phyloP scores from a whole-genome alignment of 2,329 filamentous ascomycete genomes.

The Hypocrella siamensis region DNA sequence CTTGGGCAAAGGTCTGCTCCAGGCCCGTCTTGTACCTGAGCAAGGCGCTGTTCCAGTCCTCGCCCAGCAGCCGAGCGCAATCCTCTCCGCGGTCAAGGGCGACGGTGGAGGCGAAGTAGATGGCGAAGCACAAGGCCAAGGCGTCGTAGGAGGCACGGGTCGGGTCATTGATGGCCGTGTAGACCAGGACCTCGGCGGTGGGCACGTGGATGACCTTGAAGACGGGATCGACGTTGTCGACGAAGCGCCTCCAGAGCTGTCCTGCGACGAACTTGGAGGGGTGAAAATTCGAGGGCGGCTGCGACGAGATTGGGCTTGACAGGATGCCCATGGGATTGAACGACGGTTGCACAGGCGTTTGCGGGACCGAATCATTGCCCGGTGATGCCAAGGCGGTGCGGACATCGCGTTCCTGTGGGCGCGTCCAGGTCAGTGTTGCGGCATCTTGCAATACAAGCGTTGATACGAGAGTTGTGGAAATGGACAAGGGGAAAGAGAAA shows the following conservation, averaged over 20 bases:
- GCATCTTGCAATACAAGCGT: background rate
- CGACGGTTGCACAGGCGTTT: slow-evolving; percentile 7
- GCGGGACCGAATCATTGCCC: slow-evolving; percentile 1
- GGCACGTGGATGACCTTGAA: slow-evolving; percentile 15
- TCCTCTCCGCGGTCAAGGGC: slow-evolving; percentile 24
- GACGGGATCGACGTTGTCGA: slow-evolving; percentile 13
- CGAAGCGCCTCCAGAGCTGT: slow-evolving; percentile 15
- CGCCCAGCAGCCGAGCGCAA: slow-evolving; percentile 7
- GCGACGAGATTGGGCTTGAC: slow-evolving; percentile 9
- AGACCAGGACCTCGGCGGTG: slow-evolving; percentile 15
- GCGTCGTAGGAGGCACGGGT: slow-evolving; percentile 9
- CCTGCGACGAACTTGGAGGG: slow-evolving; percentile 12
- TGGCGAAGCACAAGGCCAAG: slow-evolving; percentile 25
- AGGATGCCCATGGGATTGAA: slow-evolving; percentile 18
- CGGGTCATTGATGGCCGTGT: slow-evolving; percentile 15
- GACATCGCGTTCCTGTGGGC: slow-evolving; percentile 1
- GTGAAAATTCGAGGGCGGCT: slow-evolving; percentile 8
- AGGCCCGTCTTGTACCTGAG: slow-evolving; percentile 15
- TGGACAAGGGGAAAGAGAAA: no score
- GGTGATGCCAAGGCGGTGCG: slow-evolving; percentile 3
- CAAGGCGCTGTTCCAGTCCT: slow-evolving; percentile 10
- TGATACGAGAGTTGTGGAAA: background rate
- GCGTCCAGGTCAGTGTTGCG: background rate
- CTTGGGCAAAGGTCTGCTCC: slow-evolving; percentile 21
- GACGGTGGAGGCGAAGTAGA: slow-evolving; percentile 31